Evolutionary conservation across 305 asterid genomes (phyloP), one percentile per base, ranked within the genome.

Genomic region (Striga hermonthica): DNA sequence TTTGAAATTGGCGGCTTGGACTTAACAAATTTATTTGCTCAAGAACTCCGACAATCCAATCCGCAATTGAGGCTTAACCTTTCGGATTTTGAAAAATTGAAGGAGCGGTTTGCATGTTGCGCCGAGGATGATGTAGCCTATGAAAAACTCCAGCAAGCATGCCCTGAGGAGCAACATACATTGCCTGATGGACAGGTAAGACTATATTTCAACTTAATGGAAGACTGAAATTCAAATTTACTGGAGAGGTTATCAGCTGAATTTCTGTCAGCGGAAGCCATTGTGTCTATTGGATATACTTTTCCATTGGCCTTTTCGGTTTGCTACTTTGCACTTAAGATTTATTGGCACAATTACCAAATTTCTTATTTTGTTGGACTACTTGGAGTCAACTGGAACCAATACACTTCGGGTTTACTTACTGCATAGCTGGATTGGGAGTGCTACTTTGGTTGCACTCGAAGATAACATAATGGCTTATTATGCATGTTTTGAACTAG

Each of bases 131-230:
- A 66, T 65, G 68, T 60, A 73, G 79, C 86, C 62, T 93, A 86
- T 70, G 80, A 66, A 48, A 83, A 78, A 71, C 31, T 82, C 67
- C 87, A 73, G 76, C 81, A 56, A 50, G 80, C 83, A 15, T 86
- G 84, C 75, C 76, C 81, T 61, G 91, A 82, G 82, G 97, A 93
- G 86, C 77, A 78, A 41, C 96, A 90, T 75, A 88, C 87, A 10
- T 86, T 93, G 48, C 99, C 99, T 12, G 99, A 93, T 75, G 99
- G 99, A 74, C 96, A 93, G 92, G 98, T 91, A 48, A 69, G 57
- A 35, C 4, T 58, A 12, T 63, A 57, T 69, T 66, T 67, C 40
- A 35, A 37, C 61, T 69, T 63, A 58, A 37, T 71, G n/a, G 57
- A 36, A 13, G 65, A 64, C 57, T 57, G 47, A 43, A 6, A 47